Percentiles rank a stretch among this genome's conserved stretches.
Evolutionary conservation across 192 early-diverging fungal genomes (phyloP).

Genomic region (Coemansia aciculifera): DNA sequence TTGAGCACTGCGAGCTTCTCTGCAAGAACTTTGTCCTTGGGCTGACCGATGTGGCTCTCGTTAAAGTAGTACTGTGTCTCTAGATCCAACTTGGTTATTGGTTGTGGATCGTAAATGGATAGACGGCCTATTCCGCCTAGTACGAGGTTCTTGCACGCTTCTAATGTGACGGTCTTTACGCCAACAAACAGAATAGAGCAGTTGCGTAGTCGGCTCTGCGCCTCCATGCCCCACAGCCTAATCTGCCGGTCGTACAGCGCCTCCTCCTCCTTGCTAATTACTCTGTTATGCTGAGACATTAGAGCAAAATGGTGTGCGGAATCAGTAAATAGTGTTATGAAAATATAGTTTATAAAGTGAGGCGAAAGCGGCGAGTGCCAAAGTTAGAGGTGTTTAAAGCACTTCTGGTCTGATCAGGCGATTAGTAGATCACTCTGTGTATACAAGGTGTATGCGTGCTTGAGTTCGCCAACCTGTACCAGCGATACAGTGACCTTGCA

Average conservation of each 20-base stretch:
- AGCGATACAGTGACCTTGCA: background rate
- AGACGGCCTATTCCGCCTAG: constrained; percentile 82
- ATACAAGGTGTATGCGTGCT: background rate
- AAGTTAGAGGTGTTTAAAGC: background rate
- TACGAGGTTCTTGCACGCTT: constrained; percentile 91
- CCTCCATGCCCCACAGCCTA: constrained; percentile 93
- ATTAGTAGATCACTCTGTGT: background rate
- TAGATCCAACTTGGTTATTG: constrained; percentile 57
- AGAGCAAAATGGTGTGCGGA: background rate
- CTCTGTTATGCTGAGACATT: background rate
- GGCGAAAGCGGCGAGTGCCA: background rate
- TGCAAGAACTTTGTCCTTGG: constrained; percentile 54
- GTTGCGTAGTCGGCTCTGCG: constrained; percentile 83
- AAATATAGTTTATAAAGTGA: background rate
- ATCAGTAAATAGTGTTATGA: background rate
- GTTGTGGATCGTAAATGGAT: constrained; percentile 64
- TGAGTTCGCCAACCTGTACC: background rate
- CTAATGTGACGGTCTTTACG: constrained; percentile 73
- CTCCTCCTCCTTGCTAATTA: constrained; percentile 74
- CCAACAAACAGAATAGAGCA: constrained; percentile 75
- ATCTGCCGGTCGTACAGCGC: constrained; percentile 97
- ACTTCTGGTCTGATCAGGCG: background rate
- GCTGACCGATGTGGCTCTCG: constrained; percentile 6
- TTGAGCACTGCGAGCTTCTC: constrained; percentile 72
- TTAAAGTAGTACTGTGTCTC: constrained; percentile 29